These are phyloP conservation scores for Penicillium sclerotigenum DNA, from an alignment of 2,329 filamentous ascomycete species.

Conservation along the genomic window DNA sequence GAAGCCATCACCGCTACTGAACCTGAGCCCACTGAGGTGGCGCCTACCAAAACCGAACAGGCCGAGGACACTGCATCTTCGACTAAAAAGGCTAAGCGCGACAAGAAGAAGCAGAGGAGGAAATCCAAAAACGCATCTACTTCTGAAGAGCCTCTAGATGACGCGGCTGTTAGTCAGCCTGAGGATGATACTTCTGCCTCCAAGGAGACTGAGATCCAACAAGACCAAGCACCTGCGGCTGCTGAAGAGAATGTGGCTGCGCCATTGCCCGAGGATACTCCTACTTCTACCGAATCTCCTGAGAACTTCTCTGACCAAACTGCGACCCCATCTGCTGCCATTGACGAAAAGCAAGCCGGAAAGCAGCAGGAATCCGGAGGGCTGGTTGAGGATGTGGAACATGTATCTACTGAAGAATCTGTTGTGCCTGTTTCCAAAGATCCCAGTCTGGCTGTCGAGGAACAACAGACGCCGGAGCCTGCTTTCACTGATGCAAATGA, in stretches of 20 bases:
- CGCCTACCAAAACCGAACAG: constrained; percentile 1
- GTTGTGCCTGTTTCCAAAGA: background rate
- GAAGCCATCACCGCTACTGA: background rate
- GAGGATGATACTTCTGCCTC: background rate
- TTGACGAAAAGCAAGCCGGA: background rate
- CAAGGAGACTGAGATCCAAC: background rate
- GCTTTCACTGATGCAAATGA: constrained; percentile 3
- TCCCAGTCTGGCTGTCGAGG: background rate
- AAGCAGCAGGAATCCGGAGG: background rate
- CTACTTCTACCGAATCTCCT: background rate
- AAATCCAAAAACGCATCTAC: constrained; percentile 13
- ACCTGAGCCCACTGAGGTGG: background rate
- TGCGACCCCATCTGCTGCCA: background rate
- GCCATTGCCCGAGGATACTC: background rate
- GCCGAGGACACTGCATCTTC: constrained; percentile 3
- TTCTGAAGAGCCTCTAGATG: background rate
- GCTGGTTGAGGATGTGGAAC: background rate
- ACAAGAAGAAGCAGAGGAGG: constrained; percentile 18
- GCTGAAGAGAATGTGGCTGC: background rate
- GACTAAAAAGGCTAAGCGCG: constrained; percentile 15
- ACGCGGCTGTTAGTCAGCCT: background rate
- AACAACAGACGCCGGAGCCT: background rate
- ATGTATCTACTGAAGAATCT: background rate
- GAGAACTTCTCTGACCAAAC: background rate
- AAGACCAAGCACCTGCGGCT: background rate